phyloP scores from a whole-genome alignment of 108 stramenopile genomes.

The Schizochytrium sp. region DNA sequence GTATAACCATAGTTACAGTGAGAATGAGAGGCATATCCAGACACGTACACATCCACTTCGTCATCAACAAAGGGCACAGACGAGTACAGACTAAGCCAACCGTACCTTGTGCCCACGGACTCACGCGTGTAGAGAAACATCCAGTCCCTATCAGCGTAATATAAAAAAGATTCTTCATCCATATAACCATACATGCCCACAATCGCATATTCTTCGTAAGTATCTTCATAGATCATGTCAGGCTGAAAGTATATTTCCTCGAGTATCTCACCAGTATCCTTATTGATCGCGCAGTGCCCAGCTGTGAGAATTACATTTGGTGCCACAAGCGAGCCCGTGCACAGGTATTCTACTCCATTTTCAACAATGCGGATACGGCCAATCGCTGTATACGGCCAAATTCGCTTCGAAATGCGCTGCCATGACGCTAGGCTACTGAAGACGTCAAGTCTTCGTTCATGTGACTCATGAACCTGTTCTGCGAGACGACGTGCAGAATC shows the following conservation, averaged over 20 bases:
- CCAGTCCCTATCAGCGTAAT: constrained; percentile 19
- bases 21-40: neutral
- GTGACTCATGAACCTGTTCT: no score
- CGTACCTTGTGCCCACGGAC: constrained; percentile 20
- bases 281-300: constrained; percentile 19
- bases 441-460: neutral
- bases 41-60: neutral
- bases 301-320: constrained; percentile 34
- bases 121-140: neutral
- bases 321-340: constrained; percentile 48
- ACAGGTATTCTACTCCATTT: constrained; percentile 37
- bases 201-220: neutral
- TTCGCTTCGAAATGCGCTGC: neutral
- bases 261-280: constrained; percentile 5
- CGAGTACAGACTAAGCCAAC: neutral
- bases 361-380: constrained; percentile 33
- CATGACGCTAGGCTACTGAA: neutral
- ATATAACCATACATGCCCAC: constrained; percentile 28
- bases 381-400: constrained; percentile 40
- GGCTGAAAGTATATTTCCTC: constrained; percentile 18
- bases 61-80: constrained; percentile 2
- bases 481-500: no score
- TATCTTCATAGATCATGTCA: constrained; percentile 8
- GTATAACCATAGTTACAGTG: neutral
- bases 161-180: neutral